Evolutionary conservation across 2,329 filamentous ascomycete genomes (phyloP), one percentile per base, ranked within the genome.

Genomic region (Aspergillus bombycis): DNA sequence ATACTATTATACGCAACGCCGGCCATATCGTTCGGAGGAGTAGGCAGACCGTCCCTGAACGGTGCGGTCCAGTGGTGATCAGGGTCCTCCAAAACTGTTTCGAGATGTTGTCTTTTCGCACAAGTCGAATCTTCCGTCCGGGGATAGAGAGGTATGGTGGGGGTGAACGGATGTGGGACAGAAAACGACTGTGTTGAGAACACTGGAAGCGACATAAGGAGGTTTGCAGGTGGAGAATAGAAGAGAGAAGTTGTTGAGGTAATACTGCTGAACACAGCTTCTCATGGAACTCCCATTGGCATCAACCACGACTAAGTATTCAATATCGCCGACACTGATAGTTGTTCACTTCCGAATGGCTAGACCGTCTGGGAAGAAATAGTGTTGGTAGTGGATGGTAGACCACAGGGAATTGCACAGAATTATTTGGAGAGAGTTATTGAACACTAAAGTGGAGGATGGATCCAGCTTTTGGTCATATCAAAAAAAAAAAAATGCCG

Each of bases 1-100:
- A 76, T 65, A 34, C 70, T 71, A 64, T 75, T 78, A 63, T 78
- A 77, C 34, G 78, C 72, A 55, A 80, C 69, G n/a, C 78, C 76
- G 57, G 73, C 77, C 78, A 80, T 80, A 57, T 80, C 78, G 75
- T 67, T 69, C 43, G 78, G 78, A 62, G 78, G 78, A 30, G 78
- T 80, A 26, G 77, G 78, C 43, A 80, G 69, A 68, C 78, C 78
- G 77, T 76, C 76, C 72, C 76, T 69, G 58, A 77, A 75, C 57
- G 77, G 74, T 74, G 72, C 74, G 66, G 74, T 74, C 74, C 75
- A 77, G 62, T 59, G 60, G 30, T 67, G 65, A 57, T 69, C 68
- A 43, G 71, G 64, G 55, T 66, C 52, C 53, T 70, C 67, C 28
- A 58, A 41, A 26, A 58, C 60, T 59, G 56, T 60, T 58, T 65